A percentile compares a stretch with the other conserved stretches of the same genome.
Conservation (phyloP, 2,329 filamentous ascomycete genomes). For the Hymenoscyphus occultus region DNA sequence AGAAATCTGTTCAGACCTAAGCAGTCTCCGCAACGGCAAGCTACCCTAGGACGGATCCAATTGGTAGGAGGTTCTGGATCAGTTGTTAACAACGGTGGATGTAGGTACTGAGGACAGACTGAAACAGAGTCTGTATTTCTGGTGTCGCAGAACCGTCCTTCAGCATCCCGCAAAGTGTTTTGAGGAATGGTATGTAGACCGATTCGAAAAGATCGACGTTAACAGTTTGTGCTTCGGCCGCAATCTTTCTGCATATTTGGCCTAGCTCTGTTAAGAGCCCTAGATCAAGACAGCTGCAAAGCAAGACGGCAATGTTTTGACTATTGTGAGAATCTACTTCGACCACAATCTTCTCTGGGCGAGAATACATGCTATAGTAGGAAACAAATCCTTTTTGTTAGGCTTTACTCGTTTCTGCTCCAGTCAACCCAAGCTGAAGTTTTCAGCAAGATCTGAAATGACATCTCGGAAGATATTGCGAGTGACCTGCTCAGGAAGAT, state of each 20-base stretch:
- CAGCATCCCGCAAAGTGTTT: constrained; percentile 2
- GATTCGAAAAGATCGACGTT: constrained; percentile 8
- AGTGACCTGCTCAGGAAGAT: background rate
- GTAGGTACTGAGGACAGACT: constrained; percentile 13
- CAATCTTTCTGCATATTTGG: constrained; percentile 7
- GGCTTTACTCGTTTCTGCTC: background rate
- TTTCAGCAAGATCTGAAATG: constrained; percentile 11
- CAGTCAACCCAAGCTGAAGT: constrained; percentile 9
- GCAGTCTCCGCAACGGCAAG: constrained; percentile 15
- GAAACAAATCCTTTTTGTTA: too few relatives aligned
- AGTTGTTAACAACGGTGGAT: constrained; percentile 4
- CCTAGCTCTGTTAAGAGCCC: background rate
- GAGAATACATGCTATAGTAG: too few relatives aligned
- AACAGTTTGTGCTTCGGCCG: constrained; percentile 1
- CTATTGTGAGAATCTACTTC: constrained; percentile 10
- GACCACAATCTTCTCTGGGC: background rate
- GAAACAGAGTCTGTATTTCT: constrained; percentile 7
- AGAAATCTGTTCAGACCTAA: constrained; percentile 13
- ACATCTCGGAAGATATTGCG: constrained; percentile 13
- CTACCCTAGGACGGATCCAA: constrained; percentile 7
- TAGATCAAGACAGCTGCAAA: constrained; percentile 10
- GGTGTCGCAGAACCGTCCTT: background rate
- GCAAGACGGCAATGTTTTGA: constrained; percentile 12
- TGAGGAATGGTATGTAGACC: constrained; percentile 15
- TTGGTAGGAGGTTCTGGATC: constrained; percentile 9